Conservation (phyloP, 352 stramenopile species). For the Globisporangium apiculatum region DNA sequence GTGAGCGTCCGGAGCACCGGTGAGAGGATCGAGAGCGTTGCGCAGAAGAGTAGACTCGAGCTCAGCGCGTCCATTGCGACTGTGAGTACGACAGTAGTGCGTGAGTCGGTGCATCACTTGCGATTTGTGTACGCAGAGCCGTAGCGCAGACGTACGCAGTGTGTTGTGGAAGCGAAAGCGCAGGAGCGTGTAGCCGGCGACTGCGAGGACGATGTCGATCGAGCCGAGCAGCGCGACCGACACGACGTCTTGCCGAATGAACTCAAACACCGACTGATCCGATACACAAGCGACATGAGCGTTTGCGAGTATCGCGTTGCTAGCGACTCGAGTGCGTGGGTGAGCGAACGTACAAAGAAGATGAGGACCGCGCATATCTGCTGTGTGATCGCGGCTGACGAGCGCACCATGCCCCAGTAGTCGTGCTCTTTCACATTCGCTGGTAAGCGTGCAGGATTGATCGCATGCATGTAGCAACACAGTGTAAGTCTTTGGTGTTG, state of each 20-base stretch:
- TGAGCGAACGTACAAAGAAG: constrained; percentile 64
- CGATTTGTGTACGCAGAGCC: constrained; percentile 3
- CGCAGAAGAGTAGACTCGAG: constrained; percentile 76
- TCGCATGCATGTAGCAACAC: background rate
- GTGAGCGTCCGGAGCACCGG: constrained; percentile 89
- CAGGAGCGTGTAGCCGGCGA: constrained; percentile 51
- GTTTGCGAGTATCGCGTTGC: background rate
- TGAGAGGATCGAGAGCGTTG: constrained; percentile 80
- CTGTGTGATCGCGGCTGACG: constrained; percentile 79
- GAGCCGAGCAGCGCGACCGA: constrained; percentile 45
- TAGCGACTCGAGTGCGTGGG: background rate
- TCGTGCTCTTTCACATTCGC: constrained; percentile 79
- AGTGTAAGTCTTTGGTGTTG: background rate
- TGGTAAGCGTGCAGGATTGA: constrained; percentile 9
- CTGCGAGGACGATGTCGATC: constrained; percentile 51
- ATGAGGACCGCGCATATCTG: constrained; percentile 86
- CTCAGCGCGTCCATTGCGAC: constrained; percentile 46
- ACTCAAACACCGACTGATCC: constrained; percentile 63
- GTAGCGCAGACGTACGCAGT: constrained; percentile 22
- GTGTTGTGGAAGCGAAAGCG: constrained; percentile 28
- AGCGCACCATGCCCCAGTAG: constrained; percentile 82
- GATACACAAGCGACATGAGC: background rate
- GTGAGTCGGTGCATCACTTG: background rate
- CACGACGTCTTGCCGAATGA: constrained; percentile 45
- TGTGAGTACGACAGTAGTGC: constrained; percentile 9